Base-by-base conservation (phyloP, 768 basidiomycete species). In the Lyophyllum decastes region DNA sequence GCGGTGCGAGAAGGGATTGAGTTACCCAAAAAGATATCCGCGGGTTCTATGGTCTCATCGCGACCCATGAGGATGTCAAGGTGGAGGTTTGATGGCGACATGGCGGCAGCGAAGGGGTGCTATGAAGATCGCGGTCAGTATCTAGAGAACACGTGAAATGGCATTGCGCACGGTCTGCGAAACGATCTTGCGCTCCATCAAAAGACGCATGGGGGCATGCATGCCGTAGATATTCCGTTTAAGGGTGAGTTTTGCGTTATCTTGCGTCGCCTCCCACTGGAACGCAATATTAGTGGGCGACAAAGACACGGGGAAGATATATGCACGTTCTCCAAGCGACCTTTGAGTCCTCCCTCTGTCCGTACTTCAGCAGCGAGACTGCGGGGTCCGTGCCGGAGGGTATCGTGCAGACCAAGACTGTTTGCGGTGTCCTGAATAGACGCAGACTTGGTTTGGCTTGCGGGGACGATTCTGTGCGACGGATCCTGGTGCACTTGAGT, bases 151-250 rank as follows among this genome's bases (percentile, higher is more conserved):
- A 34, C 6, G 14, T 2, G 19, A 22, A 60, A 40, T 34, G 17
- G 16, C 38, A 40, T 30, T 7, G 77, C 89, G 62, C 65, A 95
- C 95, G 55, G 83, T 52, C 25, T 59, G 72, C 33, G 83, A 74
- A 9, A 95, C 92, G 41, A 95, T 82, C 77, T 89, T 90, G 68
- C 94, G 85, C 72, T 99, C 97, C 97, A 98, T 98, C 61, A 97
- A 79, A 52, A 86, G 78, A 27, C 95, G 84, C 73, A 96, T 84
- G 1, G 97, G 97, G 19, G 90, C 87, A 68, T 94, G 93, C 64
- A 98, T 71, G 34, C 97, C 97, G 66, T 88, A 89, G 30, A 89
- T 69, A 71, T 93, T 87, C 45, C 95, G 86, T 68, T 94, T 84
- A 74, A 96, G 77, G 48, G 85, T 94, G 57, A 98, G 78, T 70